Evolutionary conservation across 2,329 filamentous ascomycete species (phyloP).

Genomic region (Fusarium bulbicola): DNA sequence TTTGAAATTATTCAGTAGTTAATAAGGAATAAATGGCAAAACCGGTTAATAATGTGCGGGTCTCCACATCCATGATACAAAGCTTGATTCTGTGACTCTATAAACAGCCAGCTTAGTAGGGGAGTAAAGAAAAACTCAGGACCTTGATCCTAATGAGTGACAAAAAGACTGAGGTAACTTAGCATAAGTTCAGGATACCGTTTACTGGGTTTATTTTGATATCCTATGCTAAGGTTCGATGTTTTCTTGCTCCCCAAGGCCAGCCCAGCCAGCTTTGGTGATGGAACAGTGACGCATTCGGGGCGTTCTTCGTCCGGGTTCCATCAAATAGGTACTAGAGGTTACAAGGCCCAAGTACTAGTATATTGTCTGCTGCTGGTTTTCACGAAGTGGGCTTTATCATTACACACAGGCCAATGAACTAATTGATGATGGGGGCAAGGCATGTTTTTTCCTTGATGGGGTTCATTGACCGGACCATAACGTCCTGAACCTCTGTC

Average conservation of each 20-base stretch:
- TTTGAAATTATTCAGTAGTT: not conserved
- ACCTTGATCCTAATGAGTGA: not conserved
- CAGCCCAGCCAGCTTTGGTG: not conserved
- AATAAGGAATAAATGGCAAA: not conserved
- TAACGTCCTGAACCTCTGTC: conserved; percentile 24
- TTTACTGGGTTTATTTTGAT: not conserved
- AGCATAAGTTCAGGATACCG: not conserved
- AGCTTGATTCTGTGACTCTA: conserved; percentile 1
- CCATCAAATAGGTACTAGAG: not conserved
- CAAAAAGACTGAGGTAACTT: not conserved
- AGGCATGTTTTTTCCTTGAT: conserved; percentile 31
- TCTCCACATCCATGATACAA: conserved; percentile 11
- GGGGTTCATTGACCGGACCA: conserved; percentile 37
- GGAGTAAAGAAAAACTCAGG: not conserved
- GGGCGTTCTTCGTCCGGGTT: conserved; percentile 8
- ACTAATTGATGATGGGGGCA: conserved; percentile 26
- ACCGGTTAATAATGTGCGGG: not conserved
- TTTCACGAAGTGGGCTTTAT: conserved; percentile 27
- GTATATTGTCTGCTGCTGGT: not conserved
- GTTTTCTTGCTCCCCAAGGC: not conserved
- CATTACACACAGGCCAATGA: conserved; percentile 12
- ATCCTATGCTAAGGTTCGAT: not conserved
- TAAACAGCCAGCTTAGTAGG: not conserved
- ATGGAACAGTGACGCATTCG: conserved; percentile 30
- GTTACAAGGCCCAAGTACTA: not conserved